Percentiles rank a stretch among this genome's conserved stretches.
phyloP scores from a whole-genome alignment of 2,329 filamentous ascomycete species.

The Pseudopithomyces maydicus region DNA sequence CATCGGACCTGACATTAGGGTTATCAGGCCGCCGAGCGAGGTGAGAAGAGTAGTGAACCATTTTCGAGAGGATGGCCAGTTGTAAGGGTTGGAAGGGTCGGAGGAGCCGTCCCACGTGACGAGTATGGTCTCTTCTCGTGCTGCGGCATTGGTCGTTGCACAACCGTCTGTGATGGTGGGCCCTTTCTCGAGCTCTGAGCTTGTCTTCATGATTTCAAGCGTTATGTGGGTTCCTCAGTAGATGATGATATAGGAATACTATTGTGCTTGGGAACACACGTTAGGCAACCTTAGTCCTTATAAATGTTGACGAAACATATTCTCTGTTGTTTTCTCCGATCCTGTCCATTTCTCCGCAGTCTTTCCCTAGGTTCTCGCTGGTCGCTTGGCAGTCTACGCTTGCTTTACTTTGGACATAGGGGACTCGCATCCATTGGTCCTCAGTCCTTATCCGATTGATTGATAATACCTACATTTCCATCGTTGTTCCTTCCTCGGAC shows the following conservation, averaged over 20 bases:
- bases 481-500: constrained; percentile 1
- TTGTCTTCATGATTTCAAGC: background rate
- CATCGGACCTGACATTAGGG: constrained; percentile 28
- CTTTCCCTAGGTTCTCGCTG: background rate
- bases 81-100: constrained; percentile 31
- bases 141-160: background rate
- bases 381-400: background rate
- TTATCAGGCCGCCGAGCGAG: constrained; percentile 23
- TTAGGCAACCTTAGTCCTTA: background rate
- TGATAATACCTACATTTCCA: background rate
- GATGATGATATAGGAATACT: background rate
- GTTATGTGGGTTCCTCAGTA: background rate
- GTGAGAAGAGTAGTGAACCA: constrained; percentile 47
- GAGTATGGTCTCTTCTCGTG: background rate
- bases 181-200: background rate
- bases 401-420: background rate
- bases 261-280: background rate
- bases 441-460: background rate
- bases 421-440: background rate
- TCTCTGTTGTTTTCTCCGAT: background rate
- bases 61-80: constrained; percentile 39
- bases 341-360: background rate
- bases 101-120: constrained; percentile 14
- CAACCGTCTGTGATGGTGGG: background rate
- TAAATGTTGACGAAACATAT: background rate